Percentiles rank a stretch among this genome's conserved stretches.
Evolutionary conservation across 2,329 filamentous ascomycete species (phyloP).

Genomic region (Ophiostoma populinum): DNA sequence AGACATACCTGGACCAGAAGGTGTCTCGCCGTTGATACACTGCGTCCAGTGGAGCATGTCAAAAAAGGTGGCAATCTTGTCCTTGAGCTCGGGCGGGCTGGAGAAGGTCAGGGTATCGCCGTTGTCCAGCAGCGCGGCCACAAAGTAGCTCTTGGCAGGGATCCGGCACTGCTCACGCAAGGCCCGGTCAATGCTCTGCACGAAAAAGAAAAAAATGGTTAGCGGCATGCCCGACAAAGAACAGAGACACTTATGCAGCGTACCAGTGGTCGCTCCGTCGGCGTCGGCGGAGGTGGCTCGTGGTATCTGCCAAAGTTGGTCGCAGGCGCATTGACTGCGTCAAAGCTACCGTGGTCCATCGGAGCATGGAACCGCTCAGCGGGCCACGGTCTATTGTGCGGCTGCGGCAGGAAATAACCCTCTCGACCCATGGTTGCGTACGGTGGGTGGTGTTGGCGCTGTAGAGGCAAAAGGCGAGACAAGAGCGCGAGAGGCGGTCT

Average conservation of each 20-base stretch:
- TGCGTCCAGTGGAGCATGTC: slow-evolving; percentile 23
- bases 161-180: slow-evolving; percentile 35
- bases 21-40: slow-evolving; percentile 17
- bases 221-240: background rate
- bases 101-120: slow-evolving; percentile 28
- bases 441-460: too few species aligned
- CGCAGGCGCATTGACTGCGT: slow-evolving; percentile 1
- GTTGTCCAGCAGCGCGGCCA: slow-evolving; percentile 32
- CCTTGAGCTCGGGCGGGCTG: slow-evolving; percentile 23
- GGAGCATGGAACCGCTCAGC: slow-evolving; percentile 9
- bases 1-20: too few species aligned
- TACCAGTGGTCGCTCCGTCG: slow-evolving; percentile 14
- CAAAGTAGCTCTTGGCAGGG: slow-evolving; percentile 32
- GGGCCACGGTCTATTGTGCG: slow-evolving; percentile 14
- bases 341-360: slow-evolving; percentile 7
- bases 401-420: slow-evolving; percentile 10
- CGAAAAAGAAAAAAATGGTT: background rate
- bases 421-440: slow-evolving; percentile 12
- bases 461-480: too few species aligned
- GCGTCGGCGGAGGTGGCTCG: slow-evolving; percentile 9
- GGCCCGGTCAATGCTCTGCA: slow-evolving; percentile 26
- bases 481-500: too few species aligned
- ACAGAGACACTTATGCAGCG: background rate
- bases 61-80: slow-evolving; percentile 28
- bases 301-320: slow-evolving; percentile 7